These are phyloP conservation scores for Rhytidiadelphus loreus DNA, from an alignment of 225 moss, liverwort and hornwort genomes.

Conservation along the genomic window DNA sequence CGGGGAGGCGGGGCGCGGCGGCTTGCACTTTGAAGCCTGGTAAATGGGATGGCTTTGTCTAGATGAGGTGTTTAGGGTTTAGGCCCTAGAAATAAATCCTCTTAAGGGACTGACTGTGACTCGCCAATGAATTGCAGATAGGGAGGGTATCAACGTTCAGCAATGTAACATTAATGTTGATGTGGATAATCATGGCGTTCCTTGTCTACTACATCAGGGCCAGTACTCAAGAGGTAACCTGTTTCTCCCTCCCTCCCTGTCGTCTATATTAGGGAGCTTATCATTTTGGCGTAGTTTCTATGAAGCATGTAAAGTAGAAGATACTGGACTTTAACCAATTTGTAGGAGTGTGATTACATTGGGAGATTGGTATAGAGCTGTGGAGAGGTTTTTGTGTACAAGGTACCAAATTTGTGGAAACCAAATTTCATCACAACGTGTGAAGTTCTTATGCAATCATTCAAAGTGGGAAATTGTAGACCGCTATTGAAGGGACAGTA, in stretches of 20 bases:
- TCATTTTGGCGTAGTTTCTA: neutral
- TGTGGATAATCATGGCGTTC: slow-evolving; percentile 82
- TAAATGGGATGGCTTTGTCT: neutral
- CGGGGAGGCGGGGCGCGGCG: neutral
- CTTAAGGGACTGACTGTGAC: neutral
- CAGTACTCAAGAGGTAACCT: slow-evolving; percentile 72
- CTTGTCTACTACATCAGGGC: slow-evolving; percentile 79
- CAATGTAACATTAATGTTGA: slow-evolving; percentile 57
- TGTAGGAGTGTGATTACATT: neutral
- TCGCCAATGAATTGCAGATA: slow-evolving; percentile 28
- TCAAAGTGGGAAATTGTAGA: neutral
- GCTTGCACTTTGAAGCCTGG: neutral
- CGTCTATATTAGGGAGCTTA: neutral
- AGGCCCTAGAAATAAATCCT: neutral
- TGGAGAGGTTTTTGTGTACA: neutral
- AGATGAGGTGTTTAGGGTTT: neutral
- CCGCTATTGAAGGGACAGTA: neutral
- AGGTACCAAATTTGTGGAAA: neutral
- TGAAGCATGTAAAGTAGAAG: neutral
- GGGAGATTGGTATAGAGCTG: neutral
- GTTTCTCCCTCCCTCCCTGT: neutral
- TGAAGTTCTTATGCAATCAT: neutral
- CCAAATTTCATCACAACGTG: neutral
- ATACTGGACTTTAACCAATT: neutral
- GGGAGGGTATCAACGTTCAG: slow-evolving; percentile 68